These are phyloP conservation scores for Trichophyton mentagrophytes DNA, from an alignment of 2,329 filamentous ascomycete genomes.

Conservation along the genomic window DNA sequence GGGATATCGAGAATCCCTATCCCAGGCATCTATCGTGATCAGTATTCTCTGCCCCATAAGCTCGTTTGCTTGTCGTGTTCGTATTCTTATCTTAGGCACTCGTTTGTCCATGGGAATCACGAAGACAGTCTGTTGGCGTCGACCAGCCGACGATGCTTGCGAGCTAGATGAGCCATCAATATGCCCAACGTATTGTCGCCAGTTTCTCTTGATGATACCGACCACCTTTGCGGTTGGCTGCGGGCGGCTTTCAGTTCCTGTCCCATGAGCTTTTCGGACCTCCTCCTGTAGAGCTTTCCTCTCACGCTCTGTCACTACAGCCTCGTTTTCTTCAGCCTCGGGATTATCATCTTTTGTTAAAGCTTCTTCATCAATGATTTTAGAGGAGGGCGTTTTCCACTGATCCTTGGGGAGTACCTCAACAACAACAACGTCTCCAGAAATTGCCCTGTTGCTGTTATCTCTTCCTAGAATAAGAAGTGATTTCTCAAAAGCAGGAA, in stretches of 20 bases:
- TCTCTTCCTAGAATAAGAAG: slow-evolving; percentile 82
- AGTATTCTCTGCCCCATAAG: slow-evolving; percentile 82
- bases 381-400: slow-evolving; percentile 92
- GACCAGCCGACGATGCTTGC: slow-evolving; percentile 58
- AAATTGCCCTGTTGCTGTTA: slow-evolving; percentile 88
- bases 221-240: slow-evolving; percentile 89
- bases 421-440: slow-evolving; percentile 84
- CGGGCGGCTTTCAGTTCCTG: slow-evolving; percentile 59
- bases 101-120: slow-evolving; percentile 96
- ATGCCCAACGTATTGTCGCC: slow-evolving; percentile 95
- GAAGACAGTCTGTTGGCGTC: slow-evolving; percentile 85
- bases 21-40: slow-evolving; percentile 91
- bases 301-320: slow-evolving; percentile 79
- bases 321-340: slow-evolving; percentile 60
- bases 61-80: slow-evolving; percentile 79
- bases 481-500: slow-evolving; percentile 77
- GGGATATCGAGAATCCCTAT: slow-evolving; percentile 82
- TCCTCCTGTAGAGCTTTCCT: slow-evolving; percentile 79
- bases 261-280: slow-evolving; percentile 71
- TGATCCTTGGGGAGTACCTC: slow-evolving; percentile 87
- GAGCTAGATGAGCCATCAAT: slow-evolving; percentile 78
- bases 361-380: slow-evolving; percentile 87
- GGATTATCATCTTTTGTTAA: slow-evolving; percentile 89
- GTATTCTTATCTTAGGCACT: slow-evolving; percentile 87
- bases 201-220: slow-evolving; percentile 87